Evolutionary conservation across 805 yeast species (phyloP), one percentile per base, ranked within the genome.

Genomic region (Komagataella populi): DNA sequence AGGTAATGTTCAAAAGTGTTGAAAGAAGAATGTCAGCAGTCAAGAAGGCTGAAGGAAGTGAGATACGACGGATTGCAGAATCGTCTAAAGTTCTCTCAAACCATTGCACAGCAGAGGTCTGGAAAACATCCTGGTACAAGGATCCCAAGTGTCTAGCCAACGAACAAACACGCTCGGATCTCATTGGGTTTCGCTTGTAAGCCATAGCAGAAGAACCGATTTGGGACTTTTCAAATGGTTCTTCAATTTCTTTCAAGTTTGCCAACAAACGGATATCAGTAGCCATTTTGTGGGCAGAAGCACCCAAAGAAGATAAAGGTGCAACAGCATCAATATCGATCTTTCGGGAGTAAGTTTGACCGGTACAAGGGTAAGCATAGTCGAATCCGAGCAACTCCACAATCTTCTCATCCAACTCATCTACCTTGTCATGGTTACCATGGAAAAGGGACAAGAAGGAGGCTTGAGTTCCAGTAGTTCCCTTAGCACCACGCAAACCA

Each of bases 151-250:
- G 98, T 74, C 99, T 87, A 18, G 98, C 81, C 58, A 93, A 78
- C n/a, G 99, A 93, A 73, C 99, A 93, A 54, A 93, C 97, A 70
- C 99, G 83, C 75, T 93, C 99, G 65, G 91, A 84, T 75, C 99
- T 85, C 99, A 93, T 93, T 70, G 99, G 99, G 73, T 93, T 93
- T 74, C 99, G 84, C 80, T 93, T 93, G 77, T 93, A 93, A 30
- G 99, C 99, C 99, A 93, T 93, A 46, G 99, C 99, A 52, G 88
- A 79, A 10, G 97, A 89, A 46, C 99, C 99, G 64, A 93, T 93
- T 76, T 93, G 99, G n/a, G 90, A 81, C 72, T 87, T 87, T 75
- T 93, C 99, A 66, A 93, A 93, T 24, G 99, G 99, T 71, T 93
- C 99, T 73, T 93, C 99, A 58, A 93, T 72, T 74, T 93, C 99